These are phyloP conservation scores for Loxodes magnus DNA, from an alignment of 73 alveolate genomes.

Conservation along the genomic window DNA sequence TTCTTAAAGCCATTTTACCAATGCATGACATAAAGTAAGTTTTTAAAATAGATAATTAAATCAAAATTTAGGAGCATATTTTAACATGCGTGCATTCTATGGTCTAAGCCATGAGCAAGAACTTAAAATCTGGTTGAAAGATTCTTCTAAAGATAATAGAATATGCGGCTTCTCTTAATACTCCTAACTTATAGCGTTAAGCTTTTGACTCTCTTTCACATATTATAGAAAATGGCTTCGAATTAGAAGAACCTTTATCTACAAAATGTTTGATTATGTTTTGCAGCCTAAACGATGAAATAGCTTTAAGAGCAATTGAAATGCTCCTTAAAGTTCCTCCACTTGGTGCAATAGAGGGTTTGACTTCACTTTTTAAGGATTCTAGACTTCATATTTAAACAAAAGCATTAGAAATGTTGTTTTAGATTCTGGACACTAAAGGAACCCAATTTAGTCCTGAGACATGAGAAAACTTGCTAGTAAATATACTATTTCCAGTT, in stretches of 20 bases:
- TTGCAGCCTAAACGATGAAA: constrained; percentile 17
- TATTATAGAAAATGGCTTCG: constrained; percentile 18
- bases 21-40: too few relatives aligned
- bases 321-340: background rate
- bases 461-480: too few relatives aligned
- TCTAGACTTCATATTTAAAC: too few relatives aligned
- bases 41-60: constrained; percentile 17
- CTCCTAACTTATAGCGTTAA: constrained; percentile 11
- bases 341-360: too few relatives aligned
- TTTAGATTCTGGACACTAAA: too few relatives aligned
- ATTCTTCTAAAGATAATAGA: constrained; percentile 28
- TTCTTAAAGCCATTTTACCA: constrained; percentile 72
- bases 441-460: too few relatives aligned
- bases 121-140: constrained; percentile 48
- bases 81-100: constrained; percentile 28
- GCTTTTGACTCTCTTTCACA: constrained; percentile 15
- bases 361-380: too few relatives aligned
- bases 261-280: constrained; percentile 5
- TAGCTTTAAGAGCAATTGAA: background rate
- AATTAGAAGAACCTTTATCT: constrained; percentile 16
- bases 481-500: too few relatives aligned
- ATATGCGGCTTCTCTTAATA: constrained; percentile 1
- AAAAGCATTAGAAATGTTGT: too few relatives aligned
- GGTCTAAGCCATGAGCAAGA: constrained; percentile 12
- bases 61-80: constrained; percentile 34